These are phyloP conservation scores for Pisolithus marmoratus DNA, from an alignment of 768 basidiomycete species.

Conservation along the genomic window DNA sequence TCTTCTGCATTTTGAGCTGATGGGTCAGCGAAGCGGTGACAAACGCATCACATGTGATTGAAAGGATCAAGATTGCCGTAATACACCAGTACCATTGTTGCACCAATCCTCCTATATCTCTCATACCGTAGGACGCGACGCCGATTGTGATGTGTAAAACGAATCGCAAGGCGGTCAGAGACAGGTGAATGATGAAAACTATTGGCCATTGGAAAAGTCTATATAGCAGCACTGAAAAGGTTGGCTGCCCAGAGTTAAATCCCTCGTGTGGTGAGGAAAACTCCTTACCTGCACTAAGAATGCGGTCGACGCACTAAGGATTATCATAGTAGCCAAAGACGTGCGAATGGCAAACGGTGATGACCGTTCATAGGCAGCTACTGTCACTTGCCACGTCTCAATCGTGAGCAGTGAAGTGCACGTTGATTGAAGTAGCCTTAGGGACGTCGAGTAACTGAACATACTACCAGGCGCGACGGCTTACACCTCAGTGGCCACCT, in stretches of 20 bases:
- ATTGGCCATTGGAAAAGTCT: not conserved
- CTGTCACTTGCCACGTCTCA: not conserved
- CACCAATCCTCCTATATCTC: not conserved
- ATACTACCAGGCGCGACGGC: too few relatives aligned
- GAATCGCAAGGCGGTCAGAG: not conserved
- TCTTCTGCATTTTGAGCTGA: not conserved
- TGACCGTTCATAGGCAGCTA: not conserved
- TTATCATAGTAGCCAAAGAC: not conserved
- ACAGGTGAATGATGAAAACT: not conserved
- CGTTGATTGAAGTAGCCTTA: not conserved
- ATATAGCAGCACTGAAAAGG: not conserved
- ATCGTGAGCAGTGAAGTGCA: not conserved
- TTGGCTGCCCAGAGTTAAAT: too few relatives aligned
- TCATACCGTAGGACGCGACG: not conserved
- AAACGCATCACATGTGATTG: not conserved
- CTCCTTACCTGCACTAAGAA: not conserved
- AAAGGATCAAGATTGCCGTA: not conserved
- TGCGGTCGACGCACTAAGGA: not conserved
- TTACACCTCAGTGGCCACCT: not conserved
- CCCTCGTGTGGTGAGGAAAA: too few relatives aligned
- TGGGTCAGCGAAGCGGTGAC: not conserved
- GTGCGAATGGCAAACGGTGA: not conserved
- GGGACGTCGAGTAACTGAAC: too few relatives aligned
- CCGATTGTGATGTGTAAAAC: not conserved
- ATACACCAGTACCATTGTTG: not conserved